Base-by-base conservation (phyloP, 108 stramenopile genomes). In the Mayamaea pseudoterrestris region DNA sequence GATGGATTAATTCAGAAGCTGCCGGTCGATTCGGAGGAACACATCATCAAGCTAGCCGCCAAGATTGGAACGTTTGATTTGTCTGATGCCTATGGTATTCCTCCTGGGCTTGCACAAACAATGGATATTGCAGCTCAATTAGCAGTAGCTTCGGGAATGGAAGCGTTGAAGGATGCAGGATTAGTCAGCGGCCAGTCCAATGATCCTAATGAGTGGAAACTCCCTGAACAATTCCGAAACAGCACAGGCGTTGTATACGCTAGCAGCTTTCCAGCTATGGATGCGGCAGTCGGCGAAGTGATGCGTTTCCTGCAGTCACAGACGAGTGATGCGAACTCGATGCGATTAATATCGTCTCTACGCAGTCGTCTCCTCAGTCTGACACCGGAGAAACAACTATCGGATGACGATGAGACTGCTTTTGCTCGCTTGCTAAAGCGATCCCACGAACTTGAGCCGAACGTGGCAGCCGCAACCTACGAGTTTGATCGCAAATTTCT, bases 401-500 rank as follows among this genome's bases (percentile, higher is more conserved):
- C 79, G 5, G 79, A 74, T 20, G 90, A 88, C 30, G 85, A 92
- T 57, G 90, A 88, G 63, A 76, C 78, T 28, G 73, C 78, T 5
- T 86, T 91, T 53, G 74, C 81, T n/a, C 69, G 79, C 34, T 63
- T 91, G 16, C 41, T 79, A 43, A 61, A 60, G 22, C 73, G 80
- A 40, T 76, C 79, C 2, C 54, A 60, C 43, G 76, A 79, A 58
- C 60, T 62, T 11, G 67, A 61, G 18, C 75, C 66, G 30, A 60
- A 53, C 16, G 53, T 30, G 8, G 61, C 36, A 0, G 71, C 60
- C 22, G 44, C 53, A 18, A 44, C 68, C 0, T 95, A 94, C 54
- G 88, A 83, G 37, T 97, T 94, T 55, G 96, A 97, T 47, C 76
- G 96, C 13, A 97, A 97, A 63, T 97, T 97, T 63, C 70, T 97